Base-by-base conservation (phyloP, 1,284 basidiomycete species). In the Inonotus hispidus region DNA sequence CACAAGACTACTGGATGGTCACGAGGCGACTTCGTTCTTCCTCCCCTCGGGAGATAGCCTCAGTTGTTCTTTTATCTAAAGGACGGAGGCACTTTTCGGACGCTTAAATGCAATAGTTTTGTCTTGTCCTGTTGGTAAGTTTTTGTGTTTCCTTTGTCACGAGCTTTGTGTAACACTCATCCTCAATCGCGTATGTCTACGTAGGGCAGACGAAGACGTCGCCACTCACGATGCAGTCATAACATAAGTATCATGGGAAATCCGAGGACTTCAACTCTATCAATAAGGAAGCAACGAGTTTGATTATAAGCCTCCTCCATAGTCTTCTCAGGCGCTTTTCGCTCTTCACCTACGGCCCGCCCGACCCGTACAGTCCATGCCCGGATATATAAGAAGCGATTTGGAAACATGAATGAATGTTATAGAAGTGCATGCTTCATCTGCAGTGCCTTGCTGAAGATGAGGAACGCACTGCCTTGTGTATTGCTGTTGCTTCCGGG, bases 391-490 rank as follows among this genome's bases (percentile, higher is more conserved):
- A 55, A 29, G 29, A 55, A 27, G 35, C 38, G 27, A 23, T 19
- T 39, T 1, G 27, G 11, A 55, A 19, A 52, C 27, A n/a, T 52
- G 50, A n/a, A 11, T 3, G 4, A 14, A 16, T 4, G 11, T 16
- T 13, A 35, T 11, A 25, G 32, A 52, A 35, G 50, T 13, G n/a
- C 47, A 35, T 16, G 16, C n/a, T 25, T 19, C 13, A n/a, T 53
- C 52, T 46, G 23, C 23, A 45, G 41, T 37, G 16, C 29, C 23
- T 43, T 25, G 35, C 16, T 21, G 25, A 41, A 16, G 23, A 60
- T 60, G 58, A 54, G 37, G 58, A 53, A 54, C 43, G 21, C 41
- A 8, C 13, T 60, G n/a, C 2, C 19, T 23, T 45, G 25, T 25
- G 38, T 21, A 16, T 47, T 50, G 25, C 27, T 61, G 23, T 41